Percentiles rank a stretch among this genome's conserved stretches.
phyloP scores from a whole-genome alignment of 108 stramenopile species.

The Cylindrotheca closterium region DNA sequence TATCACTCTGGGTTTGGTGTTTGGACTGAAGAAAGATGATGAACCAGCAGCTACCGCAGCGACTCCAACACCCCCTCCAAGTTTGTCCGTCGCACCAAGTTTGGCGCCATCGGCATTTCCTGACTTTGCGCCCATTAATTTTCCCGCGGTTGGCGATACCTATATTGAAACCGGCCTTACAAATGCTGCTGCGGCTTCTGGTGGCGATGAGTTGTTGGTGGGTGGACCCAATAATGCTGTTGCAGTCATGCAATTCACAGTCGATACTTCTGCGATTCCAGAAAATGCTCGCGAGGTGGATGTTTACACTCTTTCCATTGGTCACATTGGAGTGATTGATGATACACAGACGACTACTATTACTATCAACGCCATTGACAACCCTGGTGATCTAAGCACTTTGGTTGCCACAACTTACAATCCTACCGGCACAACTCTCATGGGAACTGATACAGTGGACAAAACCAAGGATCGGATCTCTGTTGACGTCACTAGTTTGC shows the following conservation, averaged over 20 bases:
- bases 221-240: background rate
- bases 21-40: background rate
- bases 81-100: background rate
- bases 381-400: background rate
- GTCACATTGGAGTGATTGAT: background rate
- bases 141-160: background rate
- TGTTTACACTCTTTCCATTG: background rate
- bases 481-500: background rate
- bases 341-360: background rate
- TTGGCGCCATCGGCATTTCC: background rate
- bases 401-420: conserved; percentile 1
- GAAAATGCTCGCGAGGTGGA: background rate
- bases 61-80: background rate
- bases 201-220: background rate
- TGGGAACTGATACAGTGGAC: background rate
- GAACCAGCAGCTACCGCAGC: background rate
- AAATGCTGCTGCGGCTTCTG: background rate
- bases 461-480: background rate
- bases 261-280: background rate
- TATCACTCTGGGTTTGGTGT: background rate
- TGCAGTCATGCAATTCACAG: background rate
- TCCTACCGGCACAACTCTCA: background rate
- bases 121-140: background rate
- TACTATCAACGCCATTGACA: background rate
- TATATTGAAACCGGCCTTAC: background rate